Percentiles rank a stretch among this genome's conserved stretches.
phyloP scores from a whole-genome alignment of 352 stramenopile species.

The Elongisporangium anandrum region DNA sequence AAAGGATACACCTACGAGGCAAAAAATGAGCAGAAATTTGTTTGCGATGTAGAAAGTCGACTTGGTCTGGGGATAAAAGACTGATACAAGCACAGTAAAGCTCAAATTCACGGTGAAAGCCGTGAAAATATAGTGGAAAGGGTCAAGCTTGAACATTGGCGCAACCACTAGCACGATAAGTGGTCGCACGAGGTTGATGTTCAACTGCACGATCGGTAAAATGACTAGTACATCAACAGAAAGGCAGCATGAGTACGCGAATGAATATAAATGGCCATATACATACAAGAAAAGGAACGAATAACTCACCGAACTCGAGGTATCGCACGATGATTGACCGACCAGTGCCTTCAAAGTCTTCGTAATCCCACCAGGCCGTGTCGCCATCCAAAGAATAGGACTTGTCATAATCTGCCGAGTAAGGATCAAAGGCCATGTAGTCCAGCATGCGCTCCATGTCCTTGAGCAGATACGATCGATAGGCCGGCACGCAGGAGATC shows the following conservation, averaged over 20 bases:
- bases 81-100: conserved; percentile 58
- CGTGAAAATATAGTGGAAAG: conserved; percentile 66
- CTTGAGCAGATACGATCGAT: conserved; percentile 39
- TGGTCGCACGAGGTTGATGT: conserved; percentile 62
- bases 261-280: neutral
- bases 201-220: conserved; percentile 61
- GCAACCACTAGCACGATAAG: conserved; percentile 55
- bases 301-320: conserved; percentile 33
- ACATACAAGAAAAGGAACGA: neutral
- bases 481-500: conserved; percentile 36
- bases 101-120: conserved; percentile 59
- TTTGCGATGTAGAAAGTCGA: conserved; percentile 59
- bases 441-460: conserved; percentile 50
- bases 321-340: conserved; percentile 40
- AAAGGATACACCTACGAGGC: conserved; percentile 41
- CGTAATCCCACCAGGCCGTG: conserved; percentile 56
- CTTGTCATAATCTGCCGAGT: conserved; percentile 7
- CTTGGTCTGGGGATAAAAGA: conserved; percentile 55
- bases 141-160: conserved; percentile 71
- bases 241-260: neutral
- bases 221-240: conserved; percentile 22
- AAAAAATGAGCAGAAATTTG: conserved; percentile 73
- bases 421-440: conserved; percentile 15
- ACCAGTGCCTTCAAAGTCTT: conserved; percentile 46
- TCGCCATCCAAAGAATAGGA: conserved; percentile 24